phyloP scores from a whole-genome alignment of 768 basidiomycete species.

The Tubosaeta sp. region DNA sequence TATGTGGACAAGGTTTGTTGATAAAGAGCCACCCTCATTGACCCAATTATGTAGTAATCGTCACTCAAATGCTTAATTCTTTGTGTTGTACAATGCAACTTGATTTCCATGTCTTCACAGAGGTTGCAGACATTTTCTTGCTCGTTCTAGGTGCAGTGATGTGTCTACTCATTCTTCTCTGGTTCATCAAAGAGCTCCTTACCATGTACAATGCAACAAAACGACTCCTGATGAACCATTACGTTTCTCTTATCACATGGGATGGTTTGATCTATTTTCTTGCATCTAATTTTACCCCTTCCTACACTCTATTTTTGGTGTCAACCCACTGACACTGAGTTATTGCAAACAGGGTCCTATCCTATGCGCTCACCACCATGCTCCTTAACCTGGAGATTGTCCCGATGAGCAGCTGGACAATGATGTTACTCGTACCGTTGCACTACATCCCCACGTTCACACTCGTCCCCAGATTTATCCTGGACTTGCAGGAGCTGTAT shows the following conservation, averaged over 20 bases:
- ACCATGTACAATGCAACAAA: not conserved
- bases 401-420: not conserved
- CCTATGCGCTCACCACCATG: not conserved
- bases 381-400: not conserved
- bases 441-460: not conserved
- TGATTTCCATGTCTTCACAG: not conserved
- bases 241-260: not conserved
- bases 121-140: not conserved
- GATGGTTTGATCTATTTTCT: constrained; percentile 1
- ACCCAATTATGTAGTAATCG: not conserved
- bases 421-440: not conserved
- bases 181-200: not conserved
- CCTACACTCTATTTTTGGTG: not conserved
- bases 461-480: not conserved
- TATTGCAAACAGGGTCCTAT: not conserved
- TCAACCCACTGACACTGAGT: not conserved
- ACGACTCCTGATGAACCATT: not conserved
- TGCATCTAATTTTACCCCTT: not conserved
- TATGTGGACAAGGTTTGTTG: not conserved
- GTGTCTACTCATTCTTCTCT: not conserved
- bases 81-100: not conserved
- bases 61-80: too few relatives aligned
- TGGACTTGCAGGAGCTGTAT: not conserved
- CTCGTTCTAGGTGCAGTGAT: not conserved
- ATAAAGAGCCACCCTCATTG: too few relatives aligned